Evolutionary conservation across 805 yeast species (phyloP).

Genomic region (Lachancea dasiensis): DNA sequence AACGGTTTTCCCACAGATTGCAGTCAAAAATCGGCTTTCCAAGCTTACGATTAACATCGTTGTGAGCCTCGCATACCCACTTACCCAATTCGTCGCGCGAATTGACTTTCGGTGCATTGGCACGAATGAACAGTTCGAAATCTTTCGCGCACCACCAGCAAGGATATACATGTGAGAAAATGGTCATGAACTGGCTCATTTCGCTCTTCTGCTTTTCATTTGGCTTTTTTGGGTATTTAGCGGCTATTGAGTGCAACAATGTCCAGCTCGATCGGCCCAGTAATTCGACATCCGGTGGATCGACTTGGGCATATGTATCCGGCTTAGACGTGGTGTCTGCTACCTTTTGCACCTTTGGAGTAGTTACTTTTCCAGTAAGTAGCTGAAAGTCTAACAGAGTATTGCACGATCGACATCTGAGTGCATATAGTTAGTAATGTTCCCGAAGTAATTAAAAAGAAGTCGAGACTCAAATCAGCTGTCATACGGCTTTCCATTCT

Average conservation of each 20-base stretch:
- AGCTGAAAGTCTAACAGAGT: slow-evolving; percentile 70
- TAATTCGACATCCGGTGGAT: slow-evolving; percentile 82
- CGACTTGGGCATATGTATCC: slow-evolving; percentile 39
- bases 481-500: slow-evolving; percentile 90
- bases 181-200: slow-evolving; percentile 58
- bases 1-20: slow-evolving; percentile 82
- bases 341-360: background rate
- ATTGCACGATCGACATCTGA: slow-evolving; percentile 83
- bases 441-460: slow-evolving; percentile 1
- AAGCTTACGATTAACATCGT: slow-evolving; percentile 78
- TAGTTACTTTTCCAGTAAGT: slow-evolving; percentile 37
- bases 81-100: slow-evolving; percentile 74
- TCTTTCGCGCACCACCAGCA: slow-evolving; percentile 93
- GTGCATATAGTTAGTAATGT: slow-evolving; percentile 7
- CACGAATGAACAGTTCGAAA: slow-evolving; percentile 55
- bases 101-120: slow-evolving; percentile 48
- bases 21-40: slow-evolving; percentile 88
- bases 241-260: slow-evolving; percentile 82
- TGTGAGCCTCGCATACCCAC: slow-evolving; percentile 96
- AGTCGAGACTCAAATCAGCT: background rate
- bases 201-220: slow-evolving; percentile 56
- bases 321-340: slow-evolving; percentile 22
- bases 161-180: slow-evolving; percentile 81
- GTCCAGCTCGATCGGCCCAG: slow-evolving; percentile 92
- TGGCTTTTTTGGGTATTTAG: slow-evolving; percentile 76